phyloP scores from a whole-genome alignment of 2,329 filamentous ascomycete genomes.

The Cladobotryum protrusum region DNA sequence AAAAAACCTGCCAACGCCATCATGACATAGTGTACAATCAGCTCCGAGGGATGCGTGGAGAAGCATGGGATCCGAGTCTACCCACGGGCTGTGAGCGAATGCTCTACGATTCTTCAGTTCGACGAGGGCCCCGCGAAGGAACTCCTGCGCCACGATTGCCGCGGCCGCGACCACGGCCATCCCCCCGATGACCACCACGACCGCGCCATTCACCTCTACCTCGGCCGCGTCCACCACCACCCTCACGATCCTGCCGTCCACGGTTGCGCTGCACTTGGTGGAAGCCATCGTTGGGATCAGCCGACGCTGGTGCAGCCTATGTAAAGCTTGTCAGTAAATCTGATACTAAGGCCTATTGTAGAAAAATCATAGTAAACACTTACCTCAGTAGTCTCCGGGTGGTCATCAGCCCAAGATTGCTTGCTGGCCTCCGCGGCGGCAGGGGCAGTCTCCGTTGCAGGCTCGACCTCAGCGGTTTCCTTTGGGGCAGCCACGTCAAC shows the following conservation, averaged over 20 bases:
- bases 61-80: constrained; percentile 22
- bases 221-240: constrained; percentile 33
- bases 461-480: constrained; percentile 68
- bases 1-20: constrained; percentile 30
- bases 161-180: constrained; percentile 38
- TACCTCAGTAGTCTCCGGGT: constrained; percentile 50
- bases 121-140: constrained; percentile 31
- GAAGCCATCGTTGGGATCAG: constrained; percentile 59
- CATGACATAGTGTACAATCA: constrained; percentile 35
- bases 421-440: constrained; percentile 45
- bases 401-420: constrained; percentile 79
- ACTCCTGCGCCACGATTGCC: constrained; percentile 31
- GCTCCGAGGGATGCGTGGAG: constrained; percentile 24
- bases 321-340: constrained; percentile 4
- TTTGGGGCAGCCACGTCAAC: constrained; percentile 63
- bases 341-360: background rate
- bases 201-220: constrained; percentile 42
- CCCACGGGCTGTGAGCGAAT: constrained; percentile 19
- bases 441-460: constrained; percentile 49
- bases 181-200: constrained; percentile 43
- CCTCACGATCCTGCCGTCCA: constrained; percentile 48
- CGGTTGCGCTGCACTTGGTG: constrained; percentile 61
- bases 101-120: constrained; percentile 34
- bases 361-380: constrained; percentile 14
- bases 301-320: constrained; percentile 30